These are phyloP conservation scores for Ascochyta pisi DNA, from an alignment of 2,329 filamentous ascomycete species.

Conservation along the genomic window DNA sequence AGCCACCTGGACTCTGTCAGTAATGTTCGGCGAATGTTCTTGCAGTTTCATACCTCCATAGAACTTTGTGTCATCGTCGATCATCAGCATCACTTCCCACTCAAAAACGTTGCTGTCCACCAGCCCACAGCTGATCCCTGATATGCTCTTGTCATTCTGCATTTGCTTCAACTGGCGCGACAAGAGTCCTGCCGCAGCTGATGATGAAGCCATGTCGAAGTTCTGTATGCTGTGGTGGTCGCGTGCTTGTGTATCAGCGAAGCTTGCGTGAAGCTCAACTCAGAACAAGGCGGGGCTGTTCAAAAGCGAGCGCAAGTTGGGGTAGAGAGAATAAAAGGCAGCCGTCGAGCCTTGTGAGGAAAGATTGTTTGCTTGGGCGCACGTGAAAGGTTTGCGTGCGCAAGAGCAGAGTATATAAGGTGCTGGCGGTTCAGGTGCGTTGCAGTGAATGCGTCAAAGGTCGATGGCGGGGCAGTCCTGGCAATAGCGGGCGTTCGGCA, in stretches of 20 bases:
- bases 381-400: conserved; percentile 5
- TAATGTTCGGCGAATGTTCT: neutral
- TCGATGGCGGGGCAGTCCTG: conserved; percentile 27
- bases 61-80: conserved; percentile 89
- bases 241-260: conserved; percentile 14
- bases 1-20: conserved; percentile 65
- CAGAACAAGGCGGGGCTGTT: conserved; percentile 11
- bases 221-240: conserved; percentile 7
- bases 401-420: conserved; percentile 1
- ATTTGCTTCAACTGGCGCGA: conserved; percentile 91
- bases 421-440: conserved; percentile 23
- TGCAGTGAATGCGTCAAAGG: conserved; percentile 22
- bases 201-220: conserved; percentile 43
- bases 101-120: conserved; percentile 88
- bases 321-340: conserved; percentile 1
- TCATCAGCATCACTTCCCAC: conserved; percentile 99
- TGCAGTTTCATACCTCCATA: conserved; percentile 74
- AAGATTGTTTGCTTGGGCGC: neutral
- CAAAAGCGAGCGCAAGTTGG: conserved; percentile 3
- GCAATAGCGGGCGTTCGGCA: conserved; percentile 12
- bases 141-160: conserved; percentile 87
- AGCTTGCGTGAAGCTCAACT: conserved; percentile 11
- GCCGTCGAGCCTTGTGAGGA: neutral
- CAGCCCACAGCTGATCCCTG: conserved; percentile 91
- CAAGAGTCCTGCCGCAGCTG: conserved; percentile 75